Evolutionary conservation across 2,329 filamentous ascomycete species (phyloP).

Genomic region (Trichocomaceae sp.): DNA sequence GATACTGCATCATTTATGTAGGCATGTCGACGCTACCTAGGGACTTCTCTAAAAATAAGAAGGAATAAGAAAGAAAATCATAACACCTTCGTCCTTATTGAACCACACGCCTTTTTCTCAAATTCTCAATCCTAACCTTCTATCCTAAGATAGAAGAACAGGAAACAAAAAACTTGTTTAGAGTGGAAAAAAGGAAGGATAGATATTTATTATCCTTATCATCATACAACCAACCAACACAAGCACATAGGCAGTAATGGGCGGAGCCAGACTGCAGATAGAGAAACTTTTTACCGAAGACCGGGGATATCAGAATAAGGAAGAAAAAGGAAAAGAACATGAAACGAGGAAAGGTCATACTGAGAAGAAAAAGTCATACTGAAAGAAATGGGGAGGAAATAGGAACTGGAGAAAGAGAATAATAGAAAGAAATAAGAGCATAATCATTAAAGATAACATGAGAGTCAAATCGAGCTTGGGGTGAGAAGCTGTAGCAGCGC

Average conservation of each 20-base stretch:
- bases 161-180: neutral
- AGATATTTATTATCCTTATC: neutral
- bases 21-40: no score
- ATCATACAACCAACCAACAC: neutral
- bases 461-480: conserved; percentile 8
- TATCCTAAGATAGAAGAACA: neutral
- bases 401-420: conserved; percentile 11
- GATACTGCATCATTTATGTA: no score
- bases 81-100: neutral
- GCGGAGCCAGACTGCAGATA: conserved; percentile 19
- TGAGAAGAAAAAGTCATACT: conserved; percentile 21
- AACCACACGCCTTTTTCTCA: neutral
- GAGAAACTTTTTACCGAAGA: conserved; percentile 34
- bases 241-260: neutral
- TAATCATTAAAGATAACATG: conserved; percentile 15
- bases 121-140: neutral
- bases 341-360: conserved; percentile 16
- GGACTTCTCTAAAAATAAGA: no score
- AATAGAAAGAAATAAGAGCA: conserved; percentile 7
- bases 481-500: neutral
- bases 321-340: conserved; percentile 19
- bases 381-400: conserved; percentile 15
- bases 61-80: neutral
- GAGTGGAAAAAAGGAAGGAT: neutral
- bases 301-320: conserved; percentile 38